Evolutionary conservation across 257 asterid species (phyloP).

Genomic region (Nicotiana attenuata): DNA sequence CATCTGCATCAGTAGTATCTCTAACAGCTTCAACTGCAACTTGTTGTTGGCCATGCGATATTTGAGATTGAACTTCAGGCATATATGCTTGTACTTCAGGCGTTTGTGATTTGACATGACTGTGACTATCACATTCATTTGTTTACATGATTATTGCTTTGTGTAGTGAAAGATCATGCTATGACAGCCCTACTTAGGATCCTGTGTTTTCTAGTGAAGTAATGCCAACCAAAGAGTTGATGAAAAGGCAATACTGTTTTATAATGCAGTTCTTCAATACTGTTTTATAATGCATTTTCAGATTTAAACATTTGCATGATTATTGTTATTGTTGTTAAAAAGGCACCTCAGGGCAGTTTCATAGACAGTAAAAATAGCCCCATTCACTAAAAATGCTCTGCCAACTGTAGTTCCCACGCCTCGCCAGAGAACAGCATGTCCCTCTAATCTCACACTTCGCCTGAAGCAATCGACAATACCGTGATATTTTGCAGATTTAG

Average conservation of each 20-base stretch:
- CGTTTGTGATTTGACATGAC: background rate
- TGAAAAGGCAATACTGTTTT: background rate
- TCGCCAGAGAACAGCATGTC: constrained; percentile 63
- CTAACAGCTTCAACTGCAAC: too few relatives aligned
- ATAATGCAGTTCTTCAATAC: background rate
- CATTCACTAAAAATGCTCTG: constrained; percentile 74
- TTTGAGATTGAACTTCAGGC: too few relatives aligned
- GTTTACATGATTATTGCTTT: background rate
- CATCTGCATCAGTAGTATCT: too few relatives aligned
- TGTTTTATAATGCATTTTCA: constrained; percentile 19
- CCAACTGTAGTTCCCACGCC: constrained; percentile 65
- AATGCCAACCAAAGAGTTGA: background rate
- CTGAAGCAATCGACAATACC: constrained; percentile 58
- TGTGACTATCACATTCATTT: background rate
- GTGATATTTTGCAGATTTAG: constrained; percentile 14
- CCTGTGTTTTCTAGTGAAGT: too few relatives aligned
- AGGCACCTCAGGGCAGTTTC: constrained; percentile 59
- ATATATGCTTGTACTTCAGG: too few relatives aligned
- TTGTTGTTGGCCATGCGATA: too few relatives aligned
- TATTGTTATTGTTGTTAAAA: constrained; percentile 15
- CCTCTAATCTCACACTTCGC: constrained; percentile 45
- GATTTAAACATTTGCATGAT: constrained; percentile 20
- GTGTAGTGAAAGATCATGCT: background rate
- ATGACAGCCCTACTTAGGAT: background rate
- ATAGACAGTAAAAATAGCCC: constrained; percentile 63